Conservation (phyloP, 116 monocot species). For the Trichopus zeylanicus region DNA sequence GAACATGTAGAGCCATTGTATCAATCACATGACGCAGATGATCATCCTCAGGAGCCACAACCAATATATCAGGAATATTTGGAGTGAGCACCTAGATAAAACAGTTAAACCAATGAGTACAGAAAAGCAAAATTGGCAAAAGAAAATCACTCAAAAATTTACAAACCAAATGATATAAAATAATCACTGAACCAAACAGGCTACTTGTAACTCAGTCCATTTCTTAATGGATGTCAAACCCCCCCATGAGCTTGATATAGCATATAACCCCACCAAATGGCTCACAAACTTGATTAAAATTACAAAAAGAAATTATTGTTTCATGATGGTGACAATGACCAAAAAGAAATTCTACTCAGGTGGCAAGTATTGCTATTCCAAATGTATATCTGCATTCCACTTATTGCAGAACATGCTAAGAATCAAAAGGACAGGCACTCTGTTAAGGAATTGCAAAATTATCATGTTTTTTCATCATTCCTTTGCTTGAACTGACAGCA, state of each 20-base stretch:
- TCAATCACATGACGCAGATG: conserved; percentile 84
- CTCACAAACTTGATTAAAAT: not conserved
- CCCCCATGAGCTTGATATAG: not conserved
- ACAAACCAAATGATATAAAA: not conserved
- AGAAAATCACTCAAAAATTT: not conserved
- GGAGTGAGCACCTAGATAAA: conserved; percentile 83
- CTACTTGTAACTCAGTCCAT: not conserved
- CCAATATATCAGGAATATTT: conserved; percentile 95
- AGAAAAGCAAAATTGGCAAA: not conserved
- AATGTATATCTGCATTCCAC: too few species aligned
- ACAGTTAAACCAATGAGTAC: not conserved
- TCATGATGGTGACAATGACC: too few species aligned
- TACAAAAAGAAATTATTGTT: too few species aligned
- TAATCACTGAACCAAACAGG: not conserved
- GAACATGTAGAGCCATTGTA: conserved; percentile 95
- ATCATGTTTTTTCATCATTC: too few species aligned
- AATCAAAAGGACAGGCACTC: too few species aligned
- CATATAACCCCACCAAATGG: not conserved
- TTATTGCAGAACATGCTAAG: too few species aligned
- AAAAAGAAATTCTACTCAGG: too few species aligned
- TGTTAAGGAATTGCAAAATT: too few species aligned
- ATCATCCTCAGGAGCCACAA: conserved; percentile 78
- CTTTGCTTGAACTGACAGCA: too few species aligned
- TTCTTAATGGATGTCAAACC: not conserved
- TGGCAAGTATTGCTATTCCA: too few species aligned